These are phyloP conservation scores for Phellopilus nigrolimitatus DNA, from an alignment of 1,284 basidiomycete genomes.

Conservation along the genomic window DNA sequence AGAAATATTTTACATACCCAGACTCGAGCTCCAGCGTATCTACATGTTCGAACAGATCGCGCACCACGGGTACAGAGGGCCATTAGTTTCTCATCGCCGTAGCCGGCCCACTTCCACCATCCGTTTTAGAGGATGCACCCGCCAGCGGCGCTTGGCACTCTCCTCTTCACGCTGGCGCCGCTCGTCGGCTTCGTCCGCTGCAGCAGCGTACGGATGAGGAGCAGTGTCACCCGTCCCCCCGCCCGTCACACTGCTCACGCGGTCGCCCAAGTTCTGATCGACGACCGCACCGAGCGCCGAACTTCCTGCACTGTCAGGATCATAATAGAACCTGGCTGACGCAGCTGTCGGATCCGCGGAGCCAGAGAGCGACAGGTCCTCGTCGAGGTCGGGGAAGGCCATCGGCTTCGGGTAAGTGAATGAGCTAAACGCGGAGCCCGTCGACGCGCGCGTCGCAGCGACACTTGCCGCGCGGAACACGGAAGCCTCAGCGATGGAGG, in stretches of 20 bases:
- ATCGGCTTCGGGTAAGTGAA: conserved; percentile 18
- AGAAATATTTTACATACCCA: not conserved
- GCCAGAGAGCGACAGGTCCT: conserved; percentile 1
- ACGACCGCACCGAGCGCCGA: not conserved
- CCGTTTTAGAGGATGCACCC: conserved; percentile 20
- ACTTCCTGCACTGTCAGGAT: conserved; percentile 1
- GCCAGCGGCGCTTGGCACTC: conserved; percentile 14
- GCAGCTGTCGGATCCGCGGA: not conserved
- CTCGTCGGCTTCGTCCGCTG: not conserved
- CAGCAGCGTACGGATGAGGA: conserved; percentile 14
- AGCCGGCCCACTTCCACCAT: conserved; percentile 19
- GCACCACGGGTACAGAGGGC: not conserved
- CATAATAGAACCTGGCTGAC: too few relatives aligned
- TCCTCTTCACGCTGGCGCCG: not conserved
- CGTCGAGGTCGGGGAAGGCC: conserved; percentile 16
- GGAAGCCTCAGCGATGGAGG: conserved; percentile 14
- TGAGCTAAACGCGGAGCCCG: conserved; percentile 17
- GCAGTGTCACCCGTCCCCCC: not conserved
- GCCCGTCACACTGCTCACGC: not conserved
- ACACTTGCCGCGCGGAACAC: conserved; percentile 19
- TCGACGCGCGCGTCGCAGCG: conserved; percentile 19
- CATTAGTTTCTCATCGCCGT: not conserved
- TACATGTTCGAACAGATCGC: not conserved
- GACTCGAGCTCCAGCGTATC: not conserved
- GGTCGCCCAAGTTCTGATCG: not conserved